Evolutionary conservation across 805 yeast species (phyloP), one percentile per base, ranked within the genome.

Genomic region (Yarrowia porcina): DNA sequence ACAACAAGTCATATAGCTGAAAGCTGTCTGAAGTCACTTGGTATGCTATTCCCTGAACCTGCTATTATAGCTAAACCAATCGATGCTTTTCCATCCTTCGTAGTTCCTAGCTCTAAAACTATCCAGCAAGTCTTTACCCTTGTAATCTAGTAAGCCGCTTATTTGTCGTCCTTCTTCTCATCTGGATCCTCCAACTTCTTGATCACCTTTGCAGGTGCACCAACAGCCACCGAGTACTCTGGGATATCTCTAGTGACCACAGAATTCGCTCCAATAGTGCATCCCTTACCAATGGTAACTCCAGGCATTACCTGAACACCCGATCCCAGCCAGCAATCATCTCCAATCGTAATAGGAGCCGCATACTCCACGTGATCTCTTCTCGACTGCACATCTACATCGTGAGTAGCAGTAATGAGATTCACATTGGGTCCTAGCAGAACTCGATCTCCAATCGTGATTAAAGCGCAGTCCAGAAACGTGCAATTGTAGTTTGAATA

Each of bases 301-400:
- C 91, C 92, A 2, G 89, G 88, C 57, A 86, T 72, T 7, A 88
- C 78, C 1, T 76, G 74, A n/a, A 75, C 83, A 39, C 78, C 77
- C 1, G 85, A 77, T 12, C 89, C 89, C 39, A 87, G 74, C 93
- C 92, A 87, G 9, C 85, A 88, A 65, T 82, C 81, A 70, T 83
- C 79, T 2, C 87, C 90, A 38, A 88, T 82, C 2, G 70, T 75
- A 28, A 88, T 79, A 5, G 88, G 86, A 39, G 72, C 69, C 0
- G 87, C 85, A 67, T 74, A 81, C 70, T 87, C 92, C 4, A 74
- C 73, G 2, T 79, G 82, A 1, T 68, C 65, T 9, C 70, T 63
- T 64, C 88, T 74, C 61, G 72, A 72, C n/a, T 72, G 65, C 0
- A 84, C 80, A 62, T 83, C 86, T 5, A 80, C 69, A 1, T 87